Evolutionary conservation across 2,329 filamentous ascomycete genomes (phyloP).

Genomic region (Sporothrix globosa): DNA sequence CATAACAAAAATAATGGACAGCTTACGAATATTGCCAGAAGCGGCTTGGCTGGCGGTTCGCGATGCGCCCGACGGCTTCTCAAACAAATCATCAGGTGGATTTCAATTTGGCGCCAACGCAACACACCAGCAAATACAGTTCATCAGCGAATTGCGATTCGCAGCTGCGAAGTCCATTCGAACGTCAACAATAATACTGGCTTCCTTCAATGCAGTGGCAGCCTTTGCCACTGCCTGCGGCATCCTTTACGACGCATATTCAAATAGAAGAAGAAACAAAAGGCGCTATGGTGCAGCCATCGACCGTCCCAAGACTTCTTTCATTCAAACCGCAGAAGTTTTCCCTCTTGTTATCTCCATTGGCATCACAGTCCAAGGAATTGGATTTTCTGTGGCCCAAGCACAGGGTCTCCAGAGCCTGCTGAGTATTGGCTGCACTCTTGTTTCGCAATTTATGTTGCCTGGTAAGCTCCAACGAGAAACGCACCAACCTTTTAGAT

Average conservation of each 20-base stretch:
- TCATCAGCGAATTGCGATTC: slow-evolving; percentile 57
- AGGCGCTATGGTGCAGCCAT: slow-evolving; percentile 47
- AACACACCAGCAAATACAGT: slow-evolving; percentile 43
- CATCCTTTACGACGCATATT: slow-evolving; percentile 61
- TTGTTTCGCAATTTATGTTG: slow-evolving; percentile 61
- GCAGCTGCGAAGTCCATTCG: slow-evolving; percentile 60
- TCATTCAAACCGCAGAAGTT: slow-evolving; percentile 53
- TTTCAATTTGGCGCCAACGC: slow-evolving; percentile 46
- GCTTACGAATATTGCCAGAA: slow-evolving; percentile 36
- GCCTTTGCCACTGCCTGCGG: slow-evolving; percentile 60
- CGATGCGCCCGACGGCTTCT: slow-evolving; percentile 36
- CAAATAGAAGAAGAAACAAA: slow-evolving; percentile 48
- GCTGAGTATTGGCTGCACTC: slow-evolving; percentile 56
- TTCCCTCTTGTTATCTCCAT: slow-evolving; percentile 61
- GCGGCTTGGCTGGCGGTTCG: slow-evolving; percentile 42
- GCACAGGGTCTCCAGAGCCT: slow-evolving; percentile 57
- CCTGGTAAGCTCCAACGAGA: slow-evolving; percentile 52
- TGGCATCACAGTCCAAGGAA: slow-evolving; percentile 61
- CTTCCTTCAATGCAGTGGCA: slow-evolving; percentile 62
- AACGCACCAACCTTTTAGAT: background rate
- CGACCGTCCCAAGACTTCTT: slow-evolving; percentile 43
- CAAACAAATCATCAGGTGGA: slow-evolving; percentile 33
- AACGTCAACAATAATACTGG: slow-evolving; percentile 64
- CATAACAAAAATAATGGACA: slow-evolving; percentile 32
- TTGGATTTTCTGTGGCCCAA: slow-evolving; percentile 61